These are phyloP conservation scores for Tylopilus rubrobrunneus DNA, from an alignment of 768 basidiomycete species.

Conservation along the genomic window DNA sequence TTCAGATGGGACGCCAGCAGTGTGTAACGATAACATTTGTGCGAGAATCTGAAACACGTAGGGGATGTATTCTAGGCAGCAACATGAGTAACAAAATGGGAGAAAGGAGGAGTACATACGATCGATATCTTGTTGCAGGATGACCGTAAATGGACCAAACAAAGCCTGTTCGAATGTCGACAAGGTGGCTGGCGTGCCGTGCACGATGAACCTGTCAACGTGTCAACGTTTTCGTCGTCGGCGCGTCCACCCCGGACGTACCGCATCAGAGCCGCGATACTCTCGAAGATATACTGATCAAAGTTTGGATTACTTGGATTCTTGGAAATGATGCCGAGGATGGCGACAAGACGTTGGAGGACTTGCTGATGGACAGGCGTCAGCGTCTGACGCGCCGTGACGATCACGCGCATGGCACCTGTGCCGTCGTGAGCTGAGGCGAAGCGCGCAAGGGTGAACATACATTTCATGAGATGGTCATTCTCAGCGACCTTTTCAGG, in stretches of 20 bases:
- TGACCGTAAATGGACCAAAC: slow-evolving; percentile 83
- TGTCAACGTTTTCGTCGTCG: background rate
- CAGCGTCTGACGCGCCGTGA: slow-evolving; percentile 80
- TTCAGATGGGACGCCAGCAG: slow-evolving; percentile 57
- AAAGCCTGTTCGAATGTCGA: slow-evolving; percentile 74
- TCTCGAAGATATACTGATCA: slow-evolving; percentile 97
- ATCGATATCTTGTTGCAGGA: slow-evolving; percentile 90
- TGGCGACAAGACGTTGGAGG: slow-evolving; percentile 71
- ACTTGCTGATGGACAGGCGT: slow-evolving; percentile 62
- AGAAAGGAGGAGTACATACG: slow-evolving; percentile 45
- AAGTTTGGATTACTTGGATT: slow-evolving; percentile 98
- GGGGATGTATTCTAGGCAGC: slow-evolving; percentile 77
- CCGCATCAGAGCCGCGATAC: slow-evolving; percentile 91
- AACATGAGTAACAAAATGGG: background rate
- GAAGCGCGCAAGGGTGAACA: slow-evolving; percentile 17
- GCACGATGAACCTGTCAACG: slow-evolving; percentile 69
- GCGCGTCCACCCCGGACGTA: slow-evolving; percentile 26
- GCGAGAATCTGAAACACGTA: slow-evolving; percentile 96
- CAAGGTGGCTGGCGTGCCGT: slow-evolving; percentile 62
- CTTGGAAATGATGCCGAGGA: slow-evolving; percentile 84
- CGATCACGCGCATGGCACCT: slow-evolving; percentile 93
- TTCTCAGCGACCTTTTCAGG: slow-evolving; percentile 96
- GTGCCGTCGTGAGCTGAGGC: slow-evolving; percentile 1
- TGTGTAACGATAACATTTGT: slow-evolving; percentile 89
- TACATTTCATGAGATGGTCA: slow-evolving; percentile 97